These are phyloP conservation scores for Dactylellina cionopaga DNA, from an alignment of 2,329 filamentous ascomycete species.

Conservation along the genomic window DNA sequence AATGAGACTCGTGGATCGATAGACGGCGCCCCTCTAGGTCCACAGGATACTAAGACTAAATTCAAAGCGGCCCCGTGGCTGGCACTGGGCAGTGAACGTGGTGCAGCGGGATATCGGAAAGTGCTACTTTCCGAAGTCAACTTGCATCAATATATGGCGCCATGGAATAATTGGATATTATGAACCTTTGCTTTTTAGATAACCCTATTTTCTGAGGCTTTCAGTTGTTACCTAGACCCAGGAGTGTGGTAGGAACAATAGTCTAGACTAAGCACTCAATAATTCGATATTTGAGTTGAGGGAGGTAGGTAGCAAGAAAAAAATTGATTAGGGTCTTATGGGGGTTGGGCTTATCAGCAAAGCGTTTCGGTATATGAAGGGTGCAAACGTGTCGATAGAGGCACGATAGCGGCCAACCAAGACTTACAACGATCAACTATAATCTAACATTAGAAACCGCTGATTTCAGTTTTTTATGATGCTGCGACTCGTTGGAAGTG, in stretches of 20 bases:
- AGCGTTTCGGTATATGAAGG: conserved; percentile 46
- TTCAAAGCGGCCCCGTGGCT: conserved; percentile 28
- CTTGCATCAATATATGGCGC: conserved; percentile 50
- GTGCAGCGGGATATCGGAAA: conserved; percentile 37
- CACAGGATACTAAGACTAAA: conserved; percentile 7
- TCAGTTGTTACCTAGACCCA: conserved; percentile 6
- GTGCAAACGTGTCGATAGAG: conserved; percentile 17
- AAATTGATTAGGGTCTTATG: conserved; percentile 30
- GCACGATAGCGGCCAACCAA: conserved; percentile 9
- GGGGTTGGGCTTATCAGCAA: conserved; percentile 45
- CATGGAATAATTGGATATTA: conserved; percentile 42
- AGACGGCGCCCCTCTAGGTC: conserved; percentile 12
- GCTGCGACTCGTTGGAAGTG: conserved; percentile 38
- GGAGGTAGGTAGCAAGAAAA: too few relatives aligned
- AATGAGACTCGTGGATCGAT: conserved; percentile 24
- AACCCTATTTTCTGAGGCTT: conserved; percentile 19
- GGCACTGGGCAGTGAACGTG: conserved; percentile 38
- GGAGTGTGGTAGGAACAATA: conserved; percentile 7
- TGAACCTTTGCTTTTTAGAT: conserved; percentile 50
- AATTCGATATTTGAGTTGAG: conserved; percentile 39
- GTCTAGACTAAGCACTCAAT: conserved; percentile 21
- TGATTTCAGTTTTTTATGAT: conserved; percentile 36
- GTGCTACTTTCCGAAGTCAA: conserved; percentile 35
- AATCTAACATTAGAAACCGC: conserved; percentile 52
- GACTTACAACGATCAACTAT: conserved; percentile 43